Percentiles rank a stretch among this genome's conserved stretches.
These are phyloP conservation scores for Micractinium conductrix DNA, from an alignment of 139 green algal genomes.

Conservation along the genomic window DNA sequence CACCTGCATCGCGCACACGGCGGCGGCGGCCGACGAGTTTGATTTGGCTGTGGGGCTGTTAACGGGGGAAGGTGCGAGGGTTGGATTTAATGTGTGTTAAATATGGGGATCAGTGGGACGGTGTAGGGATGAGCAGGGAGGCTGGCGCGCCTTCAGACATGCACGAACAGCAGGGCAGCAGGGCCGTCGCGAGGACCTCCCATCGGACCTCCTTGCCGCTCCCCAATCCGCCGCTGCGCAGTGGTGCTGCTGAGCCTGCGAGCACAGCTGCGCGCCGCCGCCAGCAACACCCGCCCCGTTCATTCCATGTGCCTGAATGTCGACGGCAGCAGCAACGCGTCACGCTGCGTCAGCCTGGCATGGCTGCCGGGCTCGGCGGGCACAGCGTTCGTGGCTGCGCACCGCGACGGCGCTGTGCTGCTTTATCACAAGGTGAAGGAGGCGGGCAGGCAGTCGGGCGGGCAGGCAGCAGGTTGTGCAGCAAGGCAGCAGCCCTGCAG, in stretches of 20 bases:
- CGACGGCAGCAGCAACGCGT: conserved; percentile 50
- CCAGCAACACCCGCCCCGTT: conserved; percentile 42
- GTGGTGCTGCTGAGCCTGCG: conserved; percentile 70
- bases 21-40: conserved; percentile 52
- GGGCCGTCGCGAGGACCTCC: too few species aligned
- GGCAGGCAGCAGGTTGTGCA: too few species aligned
- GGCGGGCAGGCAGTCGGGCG: too few species aligned
- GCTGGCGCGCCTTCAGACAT: too few species aligned
- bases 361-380: conserved; percentile 65
- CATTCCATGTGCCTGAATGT: conserved; percentile 49
- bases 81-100: too few species aligned
- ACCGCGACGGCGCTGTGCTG: conserved; percentile 63
- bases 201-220: too few species aligned
- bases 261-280: conserved; percentile 54
- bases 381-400: conserved; percentile 61
- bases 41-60: conserved; percentile 75
- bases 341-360: conserved; percentile 49
- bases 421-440: conserved; percentile 24
- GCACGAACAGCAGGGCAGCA: too few species aligned
- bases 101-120: too few species aligned
- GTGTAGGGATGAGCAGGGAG: too few species aligned
- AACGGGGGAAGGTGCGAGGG: too few species aligned
- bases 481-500: background rate
- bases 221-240: conserved; percentile 35
- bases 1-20: conserved; percentile 62